Percentiles rank a stretch among this genome's conserved stretches.
phyloP scores from a whole-genome alignment of 1,284 basidiomycete genomes.

The Tetrapyrgos nigripes region DNA sequence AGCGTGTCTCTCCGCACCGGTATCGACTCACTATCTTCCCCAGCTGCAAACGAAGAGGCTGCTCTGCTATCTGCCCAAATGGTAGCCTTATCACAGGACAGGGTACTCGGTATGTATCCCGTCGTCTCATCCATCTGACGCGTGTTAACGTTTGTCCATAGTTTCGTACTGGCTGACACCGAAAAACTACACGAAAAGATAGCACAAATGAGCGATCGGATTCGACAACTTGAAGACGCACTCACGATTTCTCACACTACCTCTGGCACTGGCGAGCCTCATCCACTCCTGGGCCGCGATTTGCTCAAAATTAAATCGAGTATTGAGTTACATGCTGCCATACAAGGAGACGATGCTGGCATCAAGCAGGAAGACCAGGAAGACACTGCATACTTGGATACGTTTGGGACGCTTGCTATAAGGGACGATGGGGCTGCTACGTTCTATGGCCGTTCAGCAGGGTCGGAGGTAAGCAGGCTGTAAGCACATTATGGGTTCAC shows the following conservation, averaged over 20 bases:
- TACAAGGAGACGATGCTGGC: constrained; percentile 32
- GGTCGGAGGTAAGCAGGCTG: constrained; percentile 57
- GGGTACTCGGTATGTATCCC: constrained; percentile 66
- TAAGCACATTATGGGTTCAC: background rate
- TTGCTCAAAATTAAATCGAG: constrained; percentile 74
- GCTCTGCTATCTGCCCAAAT: constrained; percentile 78
- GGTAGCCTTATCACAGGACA: constrained; percentile 74
- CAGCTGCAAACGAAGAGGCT: constrained; percentile 71
- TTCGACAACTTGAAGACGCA: constrained; percentile 78
- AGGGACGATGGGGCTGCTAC: constrained; percentile 68
- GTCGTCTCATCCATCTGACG: background rate
- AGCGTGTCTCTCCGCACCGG: background rate
- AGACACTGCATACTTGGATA: constrained; percentile 57
- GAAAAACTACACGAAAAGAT: constrained; percentile 79
- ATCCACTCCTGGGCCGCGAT: constrained; percentile 68
- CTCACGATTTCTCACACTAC: constrained; percentile 64
- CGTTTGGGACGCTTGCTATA: constrained; percentile 68
- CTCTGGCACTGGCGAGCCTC: constrained; percentile 51
- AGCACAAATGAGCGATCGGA: constrained; percentile 74
- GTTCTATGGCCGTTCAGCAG: constrained; percentile 70
- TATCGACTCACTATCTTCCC: background rate
- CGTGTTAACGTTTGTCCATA: constrained; percentile 29
- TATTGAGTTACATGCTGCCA: constrained; percentile 64
- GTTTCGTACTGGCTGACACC: constrained; percentile 81
- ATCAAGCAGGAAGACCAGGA: constrained; percentile 45